phyloP scores from a whole-genome alignment of 2,329 filamentous ascomycete genomes.

The Lasiodiplodia citricola region DNA sequence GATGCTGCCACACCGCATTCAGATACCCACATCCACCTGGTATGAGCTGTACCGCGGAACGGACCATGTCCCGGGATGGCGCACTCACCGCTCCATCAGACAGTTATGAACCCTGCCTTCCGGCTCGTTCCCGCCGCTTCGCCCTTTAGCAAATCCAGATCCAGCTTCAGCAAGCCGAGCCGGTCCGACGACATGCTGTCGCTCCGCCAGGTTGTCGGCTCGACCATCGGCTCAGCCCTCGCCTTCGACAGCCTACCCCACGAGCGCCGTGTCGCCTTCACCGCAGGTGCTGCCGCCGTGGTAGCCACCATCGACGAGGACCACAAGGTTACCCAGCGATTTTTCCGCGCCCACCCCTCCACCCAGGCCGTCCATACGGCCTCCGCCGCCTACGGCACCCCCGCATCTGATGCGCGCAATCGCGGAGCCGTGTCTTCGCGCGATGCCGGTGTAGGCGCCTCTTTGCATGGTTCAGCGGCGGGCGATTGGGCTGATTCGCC shows the following conservation, averaged over 20 bases:
- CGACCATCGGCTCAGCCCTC: constrained; percentile 81
- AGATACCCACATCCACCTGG: constrained; percentile 23
- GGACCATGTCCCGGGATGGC: constrained; percentile 24
- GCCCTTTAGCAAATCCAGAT: constrained; percentile 66
- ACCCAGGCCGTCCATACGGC: constrained; percentile 69
- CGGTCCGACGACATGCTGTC: constrained; percentile 62
- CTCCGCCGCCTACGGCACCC: constrained; percentile 59
- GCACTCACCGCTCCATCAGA: constrained; percentile 27
- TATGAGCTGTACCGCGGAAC: constrained; percentile 23
- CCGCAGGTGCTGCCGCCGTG: constrained; percentile 91
- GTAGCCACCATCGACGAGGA: constrained; percentile 79
- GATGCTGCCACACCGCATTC: constrained; percentile 22
- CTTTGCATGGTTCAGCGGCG: constrained; percentile 53
- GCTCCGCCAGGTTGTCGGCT: constrained; percentile 85
- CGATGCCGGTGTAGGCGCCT: constrained; percentile 52
- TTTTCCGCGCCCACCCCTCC: constrained; percentile 83
- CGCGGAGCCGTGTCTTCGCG: constrained; percentile 62
- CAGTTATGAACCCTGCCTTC: constrained; percentile 26
- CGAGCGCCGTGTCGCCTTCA: constrained; percentile 78
- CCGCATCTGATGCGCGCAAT: constrained; percentile 54
- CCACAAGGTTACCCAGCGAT: constrained; percentile 72
- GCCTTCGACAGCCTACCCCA: constrained; percentile 82
- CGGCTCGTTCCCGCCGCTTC: constrained; percentile 68
- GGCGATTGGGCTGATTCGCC: constrained; percentile 63
- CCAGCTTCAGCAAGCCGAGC: constrained; percentile 59